Evolutionary conservation across 2,329 filamentous ascomycete genomes (phyloP), one percentile per base, ranked within the genome.

Genomic region (Stagonosporopsis chrysanthemi): DNA sequence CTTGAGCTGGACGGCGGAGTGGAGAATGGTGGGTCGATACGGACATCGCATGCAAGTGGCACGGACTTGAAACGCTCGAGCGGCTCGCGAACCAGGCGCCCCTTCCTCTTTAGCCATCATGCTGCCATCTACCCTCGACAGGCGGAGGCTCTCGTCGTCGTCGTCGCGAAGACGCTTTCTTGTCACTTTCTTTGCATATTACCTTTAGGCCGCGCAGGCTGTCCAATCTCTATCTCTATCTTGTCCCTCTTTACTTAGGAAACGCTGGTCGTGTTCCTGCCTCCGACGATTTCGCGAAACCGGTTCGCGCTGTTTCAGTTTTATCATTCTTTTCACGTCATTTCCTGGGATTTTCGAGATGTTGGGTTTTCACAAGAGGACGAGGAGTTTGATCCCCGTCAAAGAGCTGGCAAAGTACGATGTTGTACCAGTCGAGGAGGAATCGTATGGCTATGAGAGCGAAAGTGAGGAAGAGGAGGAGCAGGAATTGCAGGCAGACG

Each of bases 321-420:
- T 24, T 40, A 19, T 33, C 54, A 36, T 38, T 35, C 43, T 23
- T 26, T 43, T 39, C 47, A 49, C 38, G 44, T 49, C 39, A 39
- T 31, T 51, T 46, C 9, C 33, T 29, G n/a, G 35, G 15, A 14
- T 52, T 47, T 29, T n/a, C 15, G 51, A 29, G 39, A 80, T 80
- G 78, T 73, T 80, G 63, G 76, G 77, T 23, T 79, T 79, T 61
- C 78, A 80, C 66, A 71, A 71, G 58, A 71, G 78, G 46, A 76
- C 71, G 53, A 72, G 78, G 53, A 77, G 74, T 23, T 65, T 80
- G 59, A 79, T 80, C 51, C 76, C 78, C 15, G 77, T 80, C 38
- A 77, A 77, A 63, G 72, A 77, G 55, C 58, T 79, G 45, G 75
- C 70, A 9, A 77, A 77, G 64, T 76, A 78, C 61, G 77, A 79